Base-by-base conservation (phyloP, 129 eudicot genomes). In the Ambrosia artemisiifolia region DNA sequence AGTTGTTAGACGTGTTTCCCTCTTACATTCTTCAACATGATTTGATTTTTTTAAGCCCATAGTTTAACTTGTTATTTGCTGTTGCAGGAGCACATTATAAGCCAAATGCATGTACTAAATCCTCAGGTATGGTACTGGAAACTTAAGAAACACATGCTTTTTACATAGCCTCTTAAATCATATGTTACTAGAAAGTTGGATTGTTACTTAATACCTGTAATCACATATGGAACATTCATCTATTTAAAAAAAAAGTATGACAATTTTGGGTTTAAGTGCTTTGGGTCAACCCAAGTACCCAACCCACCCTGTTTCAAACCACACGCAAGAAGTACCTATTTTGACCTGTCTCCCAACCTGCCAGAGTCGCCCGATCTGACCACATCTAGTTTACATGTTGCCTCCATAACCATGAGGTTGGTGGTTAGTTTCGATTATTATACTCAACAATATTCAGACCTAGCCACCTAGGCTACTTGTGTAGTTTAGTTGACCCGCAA, bases 111-210 rank as follows among this genome's bases (percentile, higher is more conserved):
- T 36, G 84, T 83, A 54, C 55, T 89, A 49, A 93, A 89, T 76
- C 96, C 98, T 79, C 98, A 93, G 96, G 98, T 93, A 83, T 70
- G 62, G 43, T 79, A 33, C 47, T 32, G 51, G 43, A 19, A 61
- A 73, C 61, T 62, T 9, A 35, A 32, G 66, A 63, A 62, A 63
- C 67, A 14, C 19, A 63, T 28, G 47, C 28, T n/a, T 16, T 63
- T 34, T 63, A 44, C 20, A 20, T 30, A 60, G 6, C 18, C 42
- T 60, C 65, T 33, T 60, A 60, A 28, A 60, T 60, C 11, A 32
- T 60, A 24, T 32, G 13, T 60, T 0, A 30, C 30, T 1, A 60
- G 4, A 59, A 28, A 12, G 10, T 3, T 12, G 32, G 9, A 12
- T 60, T 60, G 11, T 19, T 55, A 55, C 34, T 19, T 49, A 49